A percentile compares a stretch with the other conserved stretches of the same genome.
phyloP scores from a whole-genome alignment of 257 asterid species.

The Buddleja alternifolia region DNA sequence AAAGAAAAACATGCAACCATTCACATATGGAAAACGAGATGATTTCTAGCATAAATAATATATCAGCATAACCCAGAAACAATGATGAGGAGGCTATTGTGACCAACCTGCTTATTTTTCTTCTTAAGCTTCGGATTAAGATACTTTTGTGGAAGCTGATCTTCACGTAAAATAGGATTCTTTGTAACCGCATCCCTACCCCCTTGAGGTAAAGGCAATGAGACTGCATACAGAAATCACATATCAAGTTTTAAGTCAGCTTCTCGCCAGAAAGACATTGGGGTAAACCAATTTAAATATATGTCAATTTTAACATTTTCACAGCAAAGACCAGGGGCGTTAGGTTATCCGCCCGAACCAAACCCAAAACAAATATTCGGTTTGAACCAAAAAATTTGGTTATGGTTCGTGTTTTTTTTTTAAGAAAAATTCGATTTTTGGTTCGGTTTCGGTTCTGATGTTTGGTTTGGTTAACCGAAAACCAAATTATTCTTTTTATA shows the following conservation, averaged over 20 bases:
- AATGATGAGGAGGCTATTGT: not conserved
- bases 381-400: not conserved
- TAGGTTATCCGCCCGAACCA: too few species aligned
- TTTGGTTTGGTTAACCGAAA: too few species aligned
- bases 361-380: not conserved
- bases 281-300: not conserved
- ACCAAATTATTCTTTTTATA: too few species aligned
- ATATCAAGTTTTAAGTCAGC: not conserved
- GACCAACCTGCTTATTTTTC: constrained; percentile 70
- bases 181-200: constrained; percentile 85
- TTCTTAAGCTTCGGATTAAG: constrained; percentile 86
- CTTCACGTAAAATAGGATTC: constrained; percentile 94
- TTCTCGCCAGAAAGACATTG: not conserved
- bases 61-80: not conserved
- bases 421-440: too few species aligned
- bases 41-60: not conserved
- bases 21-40: too few species aligned
- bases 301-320: not conserved
- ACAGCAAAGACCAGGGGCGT: constrained; percentile 6
- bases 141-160: constrained; percentile 88
- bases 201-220: constrained; percentile 93
- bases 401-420: too few species aligned
- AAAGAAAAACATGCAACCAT: not conserved
- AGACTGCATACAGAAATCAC: constrained; percentile 58
- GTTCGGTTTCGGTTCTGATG: too few species aligned